These are phyloP conservation scores for Apophysomyces variabilis DNA, from an alignment of 371 early-diverging fungal genomes.

Conservation along the genomic window DNA sequence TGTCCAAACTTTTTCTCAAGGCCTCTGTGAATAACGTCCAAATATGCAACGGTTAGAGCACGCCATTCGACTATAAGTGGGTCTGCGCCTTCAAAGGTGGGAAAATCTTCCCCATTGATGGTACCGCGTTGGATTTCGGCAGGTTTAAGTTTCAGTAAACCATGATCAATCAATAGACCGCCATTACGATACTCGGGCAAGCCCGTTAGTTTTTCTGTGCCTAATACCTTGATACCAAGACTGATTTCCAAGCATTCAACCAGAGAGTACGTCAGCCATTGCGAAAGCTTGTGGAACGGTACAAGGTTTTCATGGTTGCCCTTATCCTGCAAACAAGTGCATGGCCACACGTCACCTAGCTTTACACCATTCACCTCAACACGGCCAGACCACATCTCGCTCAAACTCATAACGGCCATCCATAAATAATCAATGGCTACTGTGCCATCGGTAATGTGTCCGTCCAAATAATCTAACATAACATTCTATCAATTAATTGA, in stretches of 20 bases:
- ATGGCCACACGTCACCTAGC: slow-evolving; percentile 94
- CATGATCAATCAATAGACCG: slow-evolving; percentile 53
- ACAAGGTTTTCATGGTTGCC: slow-evolving; percentile 56
- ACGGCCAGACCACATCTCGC: slow-evolving; percentile 59
- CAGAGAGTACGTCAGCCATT: slow-evolving; percentile 94
- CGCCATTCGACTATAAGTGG: slow-evolving; percentile 93
- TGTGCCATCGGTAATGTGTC: slow-evolving; percentile 16
- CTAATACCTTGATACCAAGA: slow-evolving; percentile 59
- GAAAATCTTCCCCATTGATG: slow-evolving; percentile 28
- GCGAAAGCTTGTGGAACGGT: slow-evolving; percentile 92
- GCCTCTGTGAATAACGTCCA: slow-evolving; percentile 74
- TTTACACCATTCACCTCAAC: slow-evolving; percentile 73
- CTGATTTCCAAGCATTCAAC: slow-evolving; percentile 73
- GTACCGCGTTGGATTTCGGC: slow-evolving; percentile 31
- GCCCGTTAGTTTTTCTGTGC: slow-evolving; percentile 79
- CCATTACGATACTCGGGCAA: slow-evolving; percentile 94
- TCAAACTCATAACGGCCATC: slow-evolving; percentile 74
- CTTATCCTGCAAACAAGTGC: slow-evolving; percentile 46
- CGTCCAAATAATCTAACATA: slow-evolving; percentile 50
- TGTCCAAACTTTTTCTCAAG: slow-evolving; percentile 55
- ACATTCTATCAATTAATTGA: background rate
- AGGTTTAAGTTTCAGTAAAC: slow-evolving; percentile 44
- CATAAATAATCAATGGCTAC: slow-evolving; percentile 57
- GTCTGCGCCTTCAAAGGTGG: slow-evolving; percentile 80
- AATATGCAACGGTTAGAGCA: slow-evolving; percentile 82